Conservation (phyloP, 768 basidiomycete genomes). For the Lactarius quietus region DNA sequence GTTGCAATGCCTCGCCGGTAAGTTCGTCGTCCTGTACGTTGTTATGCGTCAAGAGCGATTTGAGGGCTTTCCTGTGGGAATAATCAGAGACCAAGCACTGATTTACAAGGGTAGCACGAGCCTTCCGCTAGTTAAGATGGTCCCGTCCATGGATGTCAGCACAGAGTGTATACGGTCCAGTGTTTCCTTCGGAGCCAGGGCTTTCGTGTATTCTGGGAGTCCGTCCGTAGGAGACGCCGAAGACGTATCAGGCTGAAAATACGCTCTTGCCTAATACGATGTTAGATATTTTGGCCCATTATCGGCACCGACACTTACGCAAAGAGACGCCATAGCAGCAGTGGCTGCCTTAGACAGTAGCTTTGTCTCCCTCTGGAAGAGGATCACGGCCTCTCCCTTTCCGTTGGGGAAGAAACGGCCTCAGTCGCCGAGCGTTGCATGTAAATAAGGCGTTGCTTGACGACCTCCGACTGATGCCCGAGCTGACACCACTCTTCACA, state of each 20-base stretch:
- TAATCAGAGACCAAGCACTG: constrained; percentile 17
- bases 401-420: constrained; percentile 51
- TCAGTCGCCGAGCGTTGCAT: constrained; percentile 68
- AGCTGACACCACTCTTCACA: constrained; percentile 95
- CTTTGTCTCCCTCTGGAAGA: constrained; percentile 54
- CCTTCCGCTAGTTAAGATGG: constrained; percentile 59
- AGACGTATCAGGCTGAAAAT: constrained; percentile 58
- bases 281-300: constrained; percentile 6
- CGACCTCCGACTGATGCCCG: constrained; percentile 69
- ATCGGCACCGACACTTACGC: constrained; percentile 51
- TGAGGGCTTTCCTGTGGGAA: constrained; percentile 65
- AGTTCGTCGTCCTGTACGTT: constrained; percentile 49
- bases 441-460: constrained; percentile 60
- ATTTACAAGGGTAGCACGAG: constrained; percentile 38
- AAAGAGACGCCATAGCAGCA: constrained; percentile 84
- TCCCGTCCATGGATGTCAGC: constrained; percentile 53
- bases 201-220: constrained; percentile 48
- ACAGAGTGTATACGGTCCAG: constrained; percentile 70
- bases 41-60: constrained; percentile 58
- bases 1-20: constrained; percentile 59
- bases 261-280: constrained; percentile 64
- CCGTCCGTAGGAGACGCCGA: constrained; percentile 65
- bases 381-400: constrained; percentile 39
- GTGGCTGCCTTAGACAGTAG: constrained; percentile 76
- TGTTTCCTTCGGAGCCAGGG: constrained; percentile 48